phyloP scores from a whole-genome alignment of 306 rosid genomes.

The Lablab purpureus region DNA sequence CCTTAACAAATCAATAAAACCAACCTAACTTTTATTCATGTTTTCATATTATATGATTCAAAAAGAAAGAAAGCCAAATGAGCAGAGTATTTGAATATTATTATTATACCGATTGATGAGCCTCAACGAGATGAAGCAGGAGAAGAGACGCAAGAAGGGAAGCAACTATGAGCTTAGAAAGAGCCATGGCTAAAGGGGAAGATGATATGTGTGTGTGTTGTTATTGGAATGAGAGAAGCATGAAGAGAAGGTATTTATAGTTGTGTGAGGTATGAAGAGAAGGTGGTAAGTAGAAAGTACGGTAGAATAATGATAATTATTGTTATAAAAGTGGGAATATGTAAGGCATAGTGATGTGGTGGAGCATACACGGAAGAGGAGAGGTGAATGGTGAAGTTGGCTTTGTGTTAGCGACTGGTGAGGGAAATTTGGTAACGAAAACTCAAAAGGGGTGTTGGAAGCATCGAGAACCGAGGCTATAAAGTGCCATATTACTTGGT shows the following conservation, averaged over 20 bases:
- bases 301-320: background rate
- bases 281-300: conserved; percentile 8
- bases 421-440: conserved; percentile 23
- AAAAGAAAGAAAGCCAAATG: background rate
- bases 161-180: conserved; percentile 55
- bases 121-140: conserved; percentile 49
- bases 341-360: conserved; percentile 17
- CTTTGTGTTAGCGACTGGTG: conserved; percentile 15
- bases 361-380: conserved; percentile 44
- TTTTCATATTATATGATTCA: too few relatives aligned
- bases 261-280: background rate
- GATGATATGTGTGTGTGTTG: background rate
- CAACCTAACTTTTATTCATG: background rate
- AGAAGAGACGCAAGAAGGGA: conserved; percentile 60
- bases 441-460: conserved; percentile 28
- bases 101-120: conserved; percentile 49
- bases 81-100: background rate
- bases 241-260: conserved; percentile 63
- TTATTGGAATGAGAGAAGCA: conserved; percentile 43
- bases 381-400: conserved; percentile 19
- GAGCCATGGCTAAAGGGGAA: conserved; percentile 49
- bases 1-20: background rate
- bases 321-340: background rate
- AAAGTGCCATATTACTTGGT: conserved; percentile 23
- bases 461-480: background rate